phyloP scores from a whole-genome alignment of 192 early-diverging fungal genomes.

The Globomyces pollinis-pini region DNA sequence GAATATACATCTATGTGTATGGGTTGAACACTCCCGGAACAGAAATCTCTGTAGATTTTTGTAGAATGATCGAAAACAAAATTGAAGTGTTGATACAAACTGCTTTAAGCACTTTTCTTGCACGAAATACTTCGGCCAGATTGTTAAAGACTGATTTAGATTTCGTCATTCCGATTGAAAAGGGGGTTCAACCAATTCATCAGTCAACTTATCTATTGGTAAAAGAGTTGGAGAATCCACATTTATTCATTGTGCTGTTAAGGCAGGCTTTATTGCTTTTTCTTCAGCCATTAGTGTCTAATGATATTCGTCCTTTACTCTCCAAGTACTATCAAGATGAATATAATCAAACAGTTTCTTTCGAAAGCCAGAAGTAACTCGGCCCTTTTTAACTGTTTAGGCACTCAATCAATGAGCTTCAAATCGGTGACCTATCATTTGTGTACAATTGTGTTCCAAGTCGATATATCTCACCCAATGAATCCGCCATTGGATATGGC shows the following conservation, averaged over 20 bases:
- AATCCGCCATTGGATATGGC: constrained; percentile 35
- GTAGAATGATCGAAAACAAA: constrained; percentile 54
- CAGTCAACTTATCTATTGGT: constrained; percentile 39
- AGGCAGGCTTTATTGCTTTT: constrained; percentile 53
- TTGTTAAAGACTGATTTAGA: constrained; percentile 66
- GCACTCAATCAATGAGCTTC: constrained; percentile 17
- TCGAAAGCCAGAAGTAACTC: background rate
- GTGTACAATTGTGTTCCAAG: constrained; percentile 37
- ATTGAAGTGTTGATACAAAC: constrained; percentile 53
- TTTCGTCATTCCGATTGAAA: constrained; percentile 52
- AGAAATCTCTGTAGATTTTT: constrained; percentile 54
- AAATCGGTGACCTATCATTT: constrained; percentile 36
- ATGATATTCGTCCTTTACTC: constrained; percentile 26
- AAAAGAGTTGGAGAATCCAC: constrained; percentile 41
- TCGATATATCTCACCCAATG: constrained; percentile 17
- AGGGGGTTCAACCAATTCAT: constrained; percentile 22
- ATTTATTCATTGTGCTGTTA: constrained; percentile 55
- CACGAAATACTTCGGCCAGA: constrained; percentile 59
- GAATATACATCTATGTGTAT: constrained; percentile 51
- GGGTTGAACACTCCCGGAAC: constrained; percentile 56
- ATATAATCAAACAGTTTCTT: background rate
- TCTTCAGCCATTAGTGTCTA: constrained; percentile 19
- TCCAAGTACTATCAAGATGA: constrained; percentile 18
- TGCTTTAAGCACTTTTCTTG: constrained; percentile 56
- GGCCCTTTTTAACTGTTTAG: no score